Evolutionary conservation across 1,284 basidiomycete genomes (phyloP).

Genomic region (Heterobasidion annosum): DNA sequence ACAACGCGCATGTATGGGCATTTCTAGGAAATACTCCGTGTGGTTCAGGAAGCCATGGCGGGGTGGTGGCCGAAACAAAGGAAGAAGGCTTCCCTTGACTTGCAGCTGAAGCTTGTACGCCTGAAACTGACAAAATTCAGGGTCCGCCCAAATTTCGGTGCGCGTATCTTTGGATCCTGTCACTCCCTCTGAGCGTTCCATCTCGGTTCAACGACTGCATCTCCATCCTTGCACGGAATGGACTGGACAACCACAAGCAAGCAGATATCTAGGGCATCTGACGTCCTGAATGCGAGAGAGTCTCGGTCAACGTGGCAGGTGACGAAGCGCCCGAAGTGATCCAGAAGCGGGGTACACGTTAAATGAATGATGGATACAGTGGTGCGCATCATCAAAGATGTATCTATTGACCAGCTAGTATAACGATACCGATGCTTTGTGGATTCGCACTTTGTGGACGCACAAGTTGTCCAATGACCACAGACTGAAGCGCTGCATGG

Average conservation of each 20-base stretch:
- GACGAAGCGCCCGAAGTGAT: too few species aligned
- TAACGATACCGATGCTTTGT: too few species aligned
- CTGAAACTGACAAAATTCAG: conserved; percentile 2
- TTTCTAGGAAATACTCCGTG: background rate
- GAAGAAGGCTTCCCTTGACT: background rate
- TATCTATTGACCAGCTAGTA: too few species aligned
- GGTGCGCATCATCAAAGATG: too few species aligned
- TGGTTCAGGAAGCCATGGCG: conserved; percentile 9
- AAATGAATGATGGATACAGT: too few species aligned
- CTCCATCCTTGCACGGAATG: background rate
- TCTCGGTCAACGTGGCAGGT: too few species aligned
- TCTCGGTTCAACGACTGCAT: background rate
- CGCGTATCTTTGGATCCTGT: background rate
- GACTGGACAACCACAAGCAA: background rate
- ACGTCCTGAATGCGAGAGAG: too few species aligned
- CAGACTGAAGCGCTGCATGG: too few species aligned
- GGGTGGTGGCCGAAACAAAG: background rate
- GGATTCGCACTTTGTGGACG: too few species aligned
- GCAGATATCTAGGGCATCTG: background rate
- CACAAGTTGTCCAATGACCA: too few species aligned
- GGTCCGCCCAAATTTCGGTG: conserved; percentile 8
- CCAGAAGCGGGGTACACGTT: too few species aligned
- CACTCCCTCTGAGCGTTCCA: background rate
- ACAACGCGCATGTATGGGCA: background rate
- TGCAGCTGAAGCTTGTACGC: too few species aligned